A percentile compares a stretch with the other conserved stretches of the same genome.
phyloP scores from a whole-genome alignment of 371 early-diverging fungal species.

The Mucor piriformis region DNA sequence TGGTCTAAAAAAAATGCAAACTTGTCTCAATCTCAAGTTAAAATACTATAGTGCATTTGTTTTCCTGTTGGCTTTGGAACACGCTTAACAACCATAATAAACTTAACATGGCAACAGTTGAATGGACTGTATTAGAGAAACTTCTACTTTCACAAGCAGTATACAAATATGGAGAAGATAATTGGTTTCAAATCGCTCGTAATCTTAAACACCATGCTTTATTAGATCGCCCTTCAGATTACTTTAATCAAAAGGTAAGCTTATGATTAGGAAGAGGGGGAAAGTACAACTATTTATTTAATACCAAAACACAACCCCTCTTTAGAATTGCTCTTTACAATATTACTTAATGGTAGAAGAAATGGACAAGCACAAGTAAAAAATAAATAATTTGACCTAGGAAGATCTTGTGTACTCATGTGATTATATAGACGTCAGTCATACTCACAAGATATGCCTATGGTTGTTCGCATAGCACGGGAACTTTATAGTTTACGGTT shows the following conservation, averaged over 20 bases:
- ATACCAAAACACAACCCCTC: slow-evolving; percentile 19
- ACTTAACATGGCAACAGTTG: slow-evolving; percentile 19
- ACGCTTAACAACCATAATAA: too few species aligned
- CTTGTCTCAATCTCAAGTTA: too few species aligned
- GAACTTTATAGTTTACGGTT: slow-evolving; percentile 58
- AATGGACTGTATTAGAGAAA: slow-evolving; percentile 66
- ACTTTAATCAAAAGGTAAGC: slow-evolving; percentile 54
- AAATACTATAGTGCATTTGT: too few species aligned
- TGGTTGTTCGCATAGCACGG: slow-evolving; percentile 56
- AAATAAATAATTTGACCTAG: neutral
- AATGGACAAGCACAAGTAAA: slow-evolving; percentile 33
- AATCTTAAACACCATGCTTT: slow-evolving; percentile 59
- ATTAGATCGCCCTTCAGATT: slow-evolving; percentile 52
- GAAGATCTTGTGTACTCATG: neutral
- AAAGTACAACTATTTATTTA: too few species aligned
- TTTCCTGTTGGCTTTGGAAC: too few species aligned
- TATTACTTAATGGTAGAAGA: slow-evolving; percentile 40
- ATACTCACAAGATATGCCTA: slow-evolving; percentile 27
- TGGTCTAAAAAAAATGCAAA: too few species aligned
- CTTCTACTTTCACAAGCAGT: slow-evolving; percentile 67
- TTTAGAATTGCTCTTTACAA: slow-evolving; percentile 40
- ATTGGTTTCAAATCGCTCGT: slow-evolving; percentile 63
- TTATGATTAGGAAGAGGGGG: too few species aligned
- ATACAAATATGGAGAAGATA: slow-evolving; percentile 67
- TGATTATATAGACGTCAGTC: neutral